Base-by-base conservation (phyloP, 148 eudicot species). In the Linanthus parryae region DNA sequence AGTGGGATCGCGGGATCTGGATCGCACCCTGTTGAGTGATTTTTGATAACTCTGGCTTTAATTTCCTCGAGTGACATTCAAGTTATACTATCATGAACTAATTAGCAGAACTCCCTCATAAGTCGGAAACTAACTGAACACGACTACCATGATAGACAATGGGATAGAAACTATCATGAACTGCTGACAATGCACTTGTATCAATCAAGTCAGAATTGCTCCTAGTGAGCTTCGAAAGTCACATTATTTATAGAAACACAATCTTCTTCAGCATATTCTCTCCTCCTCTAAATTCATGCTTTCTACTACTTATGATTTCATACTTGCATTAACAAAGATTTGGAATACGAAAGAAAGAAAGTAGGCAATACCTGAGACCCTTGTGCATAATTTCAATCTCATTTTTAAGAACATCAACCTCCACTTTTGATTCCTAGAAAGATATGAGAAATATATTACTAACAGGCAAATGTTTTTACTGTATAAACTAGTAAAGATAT, bases 351-450 rank as follows among this genome's bases (percentile, higher is more conserved):
- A 44, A 11, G 13, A 44, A 11, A 44, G 13, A 26, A 26, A 18
- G 10, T 15, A 14, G 20, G 27, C 19, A 31, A 10, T 66, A 88
- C 97, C 97, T 68, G 44, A 84, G 66, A 22, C 86, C 94, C 62
- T 82, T 84, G 57, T 82, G 87, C 23, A 84, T 76, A 34, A 84
- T 61, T 26, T 84, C 84, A 59, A 80, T 75, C 63, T 87, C 91
- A 52, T 73, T 67, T 58, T 72, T 70, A 82, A 84, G 73, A 73
- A 58, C 59, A 46, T 67, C 62, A 35, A 71, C 70, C 72, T 79
- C 94, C 41, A 76, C 82, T 61, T 72, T 79, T 3, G 78, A 74
- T n/a, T 79, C 87, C 97, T 88, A 39, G 27, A 2, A 19, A 23
- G 16, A 27, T n/a, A n/a, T n/a, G 5, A 44, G 8, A 11, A 41